Evolutionary conservation across 345 rosid genomes (phyloP), one percentile per base, ranked within the genome.

Genomic region (Excoecaria agallocha): DNA sequence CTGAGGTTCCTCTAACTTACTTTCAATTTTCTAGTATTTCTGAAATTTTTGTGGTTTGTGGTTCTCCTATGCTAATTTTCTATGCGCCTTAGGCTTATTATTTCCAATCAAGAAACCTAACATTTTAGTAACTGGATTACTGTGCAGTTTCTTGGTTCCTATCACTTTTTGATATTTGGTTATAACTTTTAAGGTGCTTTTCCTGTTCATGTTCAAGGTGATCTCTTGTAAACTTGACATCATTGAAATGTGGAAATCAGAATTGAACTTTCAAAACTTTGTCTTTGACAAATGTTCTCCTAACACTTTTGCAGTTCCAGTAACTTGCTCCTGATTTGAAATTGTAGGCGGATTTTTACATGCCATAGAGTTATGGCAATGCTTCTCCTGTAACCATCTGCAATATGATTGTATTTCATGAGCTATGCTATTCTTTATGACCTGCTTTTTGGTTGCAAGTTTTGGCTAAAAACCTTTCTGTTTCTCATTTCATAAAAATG

Each of bases 31-130:
- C 83, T 79, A 72, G 77, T 78, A 72, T 37, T 71, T 61, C 52
- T 77, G 57, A n/a, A 17, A 70, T 57, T 76, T 70, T 80, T 78
- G 64, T 69, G 72, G 73, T 69, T 6, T 65, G 74, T 77, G 77
- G 65, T 76, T 64, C 75, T 77, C 76, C 25, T 83, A 77, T 74
- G 83, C 88, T 81, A 85, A 88, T 86, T 83, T 80, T 81, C 77
- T 76, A 71, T 83, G 80, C 72, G 85, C 68, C 54, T 69, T 86
- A 82, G 87, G 85, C 69, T 43, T 79, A 69, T 80, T 81, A 66
- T 84, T 79, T 84, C 75, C 67, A 70, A 71, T 81, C 75, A 79
- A 84, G 77, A 78, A 83, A 75, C 81, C 63, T 67, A 79, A 77
- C 75, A 67, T 74, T 82, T 75, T 76, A 73, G 84, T 80, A 74